Percentiles rank a stretch among this genome's conserved stretches.
These are phyloP conservation scores for Lophiostoma macrostomum DNA, from an alignment of 495 filamentous ascomycete species.

Conservation along the genomic window DNA sequence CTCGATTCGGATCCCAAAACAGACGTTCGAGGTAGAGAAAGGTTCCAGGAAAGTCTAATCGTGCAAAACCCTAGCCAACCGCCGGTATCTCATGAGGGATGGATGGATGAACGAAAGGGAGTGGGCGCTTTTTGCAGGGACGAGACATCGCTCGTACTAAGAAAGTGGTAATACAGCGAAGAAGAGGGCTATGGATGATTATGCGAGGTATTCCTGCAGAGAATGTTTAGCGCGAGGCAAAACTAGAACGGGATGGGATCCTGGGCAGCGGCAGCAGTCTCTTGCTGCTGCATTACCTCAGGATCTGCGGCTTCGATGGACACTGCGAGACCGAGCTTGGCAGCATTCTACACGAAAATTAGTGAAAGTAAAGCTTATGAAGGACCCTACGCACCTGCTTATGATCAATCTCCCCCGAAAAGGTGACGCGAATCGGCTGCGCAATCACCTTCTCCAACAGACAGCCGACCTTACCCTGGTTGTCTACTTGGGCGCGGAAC, in stretches of 20 bases:
- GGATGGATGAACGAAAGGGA: constrained; percentile 15
- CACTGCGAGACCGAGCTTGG: constrained; percentile 91
- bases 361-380: background rate
- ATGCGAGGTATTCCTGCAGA: constrained; percentile 10
- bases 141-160: constrained; percentile 11
- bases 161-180: constrained; percentile 35
- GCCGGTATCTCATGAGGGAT: constrained; percentile 12
- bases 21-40: background rate
- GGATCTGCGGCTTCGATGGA: constrained; percentile 87
- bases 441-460: constrained; percentile 94
- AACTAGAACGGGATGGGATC: constrained; percentile 41
- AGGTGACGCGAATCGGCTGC: constrained; percentile 83
- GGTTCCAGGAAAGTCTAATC: constrained; percentile 23
- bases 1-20: constrained; percentile 6
- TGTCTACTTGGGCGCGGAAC: constrained; percentile 94
- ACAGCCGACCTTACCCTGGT: constrained; percentile 86
- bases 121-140: constrained; percentile 24
- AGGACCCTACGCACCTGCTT: constrained; percentile 67
- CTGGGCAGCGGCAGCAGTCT: constrained; percentile 50
- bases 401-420: constrained; percentile 97
- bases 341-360: constrained; percentile 65
- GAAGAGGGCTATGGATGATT: constrained; percentile 29
- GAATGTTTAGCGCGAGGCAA: background rate
- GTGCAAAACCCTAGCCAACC: constrained; percentile 29
- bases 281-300: constrained; percentile 89